Conservation (phyloP, 345 rosid genomes). For the Firmiana major region DNA sequence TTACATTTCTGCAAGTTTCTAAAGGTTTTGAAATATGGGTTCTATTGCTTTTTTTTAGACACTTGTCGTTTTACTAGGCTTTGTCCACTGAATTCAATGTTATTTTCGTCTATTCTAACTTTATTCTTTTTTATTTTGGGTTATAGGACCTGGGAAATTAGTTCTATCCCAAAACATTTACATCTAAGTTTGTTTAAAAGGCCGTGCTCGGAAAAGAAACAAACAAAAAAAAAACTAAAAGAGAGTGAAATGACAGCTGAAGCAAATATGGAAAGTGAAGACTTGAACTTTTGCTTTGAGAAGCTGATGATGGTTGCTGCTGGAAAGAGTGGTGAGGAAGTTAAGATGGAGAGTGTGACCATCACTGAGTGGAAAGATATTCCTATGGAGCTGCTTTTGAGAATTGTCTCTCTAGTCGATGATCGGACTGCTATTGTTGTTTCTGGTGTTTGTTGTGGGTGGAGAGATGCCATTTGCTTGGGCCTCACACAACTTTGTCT, state of each 20-base stretch:
- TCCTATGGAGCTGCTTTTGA: constrained; percentile 72
- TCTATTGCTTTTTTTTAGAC: background rate
- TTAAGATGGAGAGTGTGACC: constrained; percentile 47
- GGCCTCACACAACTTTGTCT: constrained; percentile 81
- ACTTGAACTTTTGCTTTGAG: constrained; percentile 58
- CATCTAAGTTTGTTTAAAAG: background rate
- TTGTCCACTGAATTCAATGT: background rate
- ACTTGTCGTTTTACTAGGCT: background rate
- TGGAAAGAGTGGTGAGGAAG: constrained; percentile 19
- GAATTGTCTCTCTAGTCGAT: constrained; percentile 70
- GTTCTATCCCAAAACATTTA: background rate
- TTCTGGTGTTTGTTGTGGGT: constrained; percentile 84
- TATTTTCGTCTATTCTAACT: constrained; percentile 12
- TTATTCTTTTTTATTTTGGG: background rate
- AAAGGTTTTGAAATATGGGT: constrained; percentile 9
- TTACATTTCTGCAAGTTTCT: constrained; percentile 1
- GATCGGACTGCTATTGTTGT: constrained; percentile 71
- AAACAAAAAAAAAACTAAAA: background rate
- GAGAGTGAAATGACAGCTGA: constrained; percentile 33
- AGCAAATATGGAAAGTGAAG: constrained; percentile 37
- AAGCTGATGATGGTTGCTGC: constrained; percentile 45
- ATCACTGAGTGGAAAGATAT: constrained; percentile 86
- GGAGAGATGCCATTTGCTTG: constrained; percentile 85
- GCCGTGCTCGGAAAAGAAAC: constrained; percentile 25
- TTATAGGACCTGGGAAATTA: constrained; percentile 29